Conservation (phyloP, 805 yeast species). For the Nakazawaea ernobii region DNA sequence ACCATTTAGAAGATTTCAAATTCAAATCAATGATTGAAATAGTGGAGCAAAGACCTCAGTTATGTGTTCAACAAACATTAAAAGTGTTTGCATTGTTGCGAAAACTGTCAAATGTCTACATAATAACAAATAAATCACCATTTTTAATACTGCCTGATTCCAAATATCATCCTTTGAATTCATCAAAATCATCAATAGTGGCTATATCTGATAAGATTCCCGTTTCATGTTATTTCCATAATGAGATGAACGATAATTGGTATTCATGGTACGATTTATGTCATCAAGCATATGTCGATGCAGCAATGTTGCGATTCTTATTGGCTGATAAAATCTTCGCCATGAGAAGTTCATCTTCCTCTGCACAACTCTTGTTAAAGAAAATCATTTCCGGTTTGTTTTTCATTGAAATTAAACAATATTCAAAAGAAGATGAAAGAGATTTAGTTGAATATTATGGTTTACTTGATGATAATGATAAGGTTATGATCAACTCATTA, state of each 20-base stretch:
- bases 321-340: slow-evolving; percentile 22
- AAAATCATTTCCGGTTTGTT: slow-evolving; percentile 10
- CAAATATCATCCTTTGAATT: slow-evolving; percentile 22
- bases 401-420: slow-evolving; percentile 14
- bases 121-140: slow-evolving; percentile 24
- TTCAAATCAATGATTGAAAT: slow-evolving; percentile 4
- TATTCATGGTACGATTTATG: slow-evolving; percentile 31
- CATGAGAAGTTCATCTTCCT: slow-evolving; percentile 4
- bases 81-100: slow-evolving; percentile 19
- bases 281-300: slow-evolving; percentile 32
- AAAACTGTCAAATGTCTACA: slow-evolving; percentile 22
- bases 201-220: slow-evolving; percentile 19
- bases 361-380: slow-evolving; percentile 5
- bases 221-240: slow-evolving; percentile 14
- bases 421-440: slow-evolving; percentile 11
- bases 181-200: slow-evolving; percentile 15
- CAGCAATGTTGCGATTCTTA: slow-evolving; percentile 31
- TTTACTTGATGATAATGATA: slow-evolving; percentile 21
- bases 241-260: slow-evolving; percentile 19
- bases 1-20: slow-evolving; percentile 1
- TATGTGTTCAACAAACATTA: slow-evolving; percentile 13
- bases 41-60: slow-evolving; percentile 9
- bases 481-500: slow-evolving; percentile 3
- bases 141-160: slow-evolving; percentile 23
- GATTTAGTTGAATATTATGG: slow-evolving; percentile 24